Percentiles rank a stretch among this genome's conserved stretches.
Evolutionary conservation across 2,329 filamentous ascomycete species (phyloP).

Genomic region (Biscogniauxia mediterranea): DNA sequence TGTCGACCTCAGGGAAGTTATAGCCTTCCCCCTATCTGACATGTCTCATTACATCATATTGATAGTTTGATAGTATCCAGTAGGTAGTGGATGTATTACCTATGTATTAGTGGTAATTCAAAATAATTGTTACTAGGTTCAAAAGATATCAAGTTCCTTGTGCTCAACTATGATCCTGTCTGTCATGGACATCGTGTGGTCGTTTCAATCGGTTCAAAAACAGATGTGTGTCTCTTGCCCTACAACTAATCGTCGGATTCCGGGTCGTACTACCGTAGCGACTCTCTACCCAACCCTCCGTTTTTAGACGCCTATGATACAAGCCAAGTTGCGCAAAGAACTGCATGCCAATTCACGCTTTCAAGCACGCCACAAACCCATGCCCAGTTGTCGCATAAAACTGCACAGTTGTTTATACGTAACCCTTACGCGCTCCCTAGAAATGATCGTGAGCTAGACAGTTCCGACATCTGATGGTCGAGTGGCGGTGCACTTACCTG

Average conservation of each 20-base stretch:
- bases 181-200: background rate
- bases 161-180: conserved; percentile 18
- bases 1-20: too few relatives aligned
- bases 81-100: too few relatives aligned
- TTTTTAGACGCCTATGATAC: conserved; percentile 28
- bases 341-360: conserved; percentile 15
- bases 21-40: too few relatives aligned
- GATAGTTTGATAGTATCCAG: too few relatives aligned
- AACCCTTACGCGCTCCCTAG: conserved; percentile 66
- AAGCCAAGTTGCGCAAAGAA: conserved; percentile 15
- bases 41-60: background rate
- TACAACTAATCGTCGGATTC: background rate
- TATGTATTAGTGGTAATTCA: background rate
- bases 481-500: conserved; percentile 54
- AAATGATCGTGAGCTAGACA: conserved; percentile 7
- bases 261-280: background rate
- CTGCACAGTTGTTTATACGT: conserved; percentile 50
- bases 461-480: background rate
- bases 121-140: too few relatives aligned
- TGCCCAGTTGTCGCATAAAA: conserved; percentile 10
- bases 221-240: background rate
- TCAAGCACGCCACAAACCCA: conserved; percentile 26
- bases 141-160: too few relatives aligned
- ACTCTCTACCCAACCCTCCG: conserved; percentile 4
- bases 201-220: conserved; percentile 1